Conservation (phyloP, 2,329 filamentous ascomycete species). For the Penicillium sp. region DNA sequence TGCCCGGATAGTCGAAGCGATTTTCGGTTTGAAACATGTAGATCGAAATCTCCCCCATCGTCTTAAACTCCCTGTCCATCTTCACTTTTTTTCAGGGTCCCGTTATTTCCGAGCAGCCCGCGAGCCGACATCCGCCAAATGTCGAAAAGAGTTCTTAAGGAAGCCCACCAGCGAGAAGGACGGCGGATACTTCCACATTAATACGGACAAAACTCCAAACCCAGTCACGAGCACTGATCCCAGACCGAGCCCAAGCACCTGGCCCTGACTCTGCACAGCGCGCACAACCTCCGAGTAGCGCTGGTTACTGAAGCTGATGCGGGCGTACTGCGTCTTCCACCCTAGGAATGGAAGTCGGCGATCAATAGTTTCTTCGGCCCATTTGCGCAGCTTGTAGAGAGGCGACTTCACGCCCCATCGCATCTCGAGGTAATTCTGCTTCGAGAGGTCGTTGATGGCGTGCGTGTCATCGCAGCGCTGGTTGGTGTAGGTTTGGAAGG, state of each 20-base stretch:
- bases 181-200: constrained; percentile 33
- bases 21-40: too few relatives aligned
- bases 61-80: neutral
- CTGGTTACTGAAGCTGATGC: constrained; percentile 91
- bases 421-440: constrained; percentile 94
- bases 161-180: constrained; percentile 20
- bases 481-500: constrained; percentile 71
- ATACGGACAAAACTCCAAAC: constrained; percentile 29
- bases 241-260: constrained; percentile 51
- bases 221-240: constrained; percentile 29
- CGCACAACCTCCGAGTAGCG: constrained; percentile 78
- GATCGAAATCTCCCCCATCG: neutral
- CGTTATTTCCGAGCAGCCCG: neutral
- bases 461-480: constrained; percentile 74
- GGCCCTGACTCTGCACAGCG: constrained; percentile 67
- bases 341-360: constrained; percentile 72
- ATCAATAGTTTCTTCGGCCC: constrained; percentile 77
- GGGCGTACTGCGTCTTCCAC: constrained; percentile 88
- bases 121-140: constrained; percentile 18
- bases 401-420: constrained; percentile 75
- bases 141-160: constrained; percentile 14
- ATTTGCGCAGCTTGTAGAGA: constrained; percentile 77
- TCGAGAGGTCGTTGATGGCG: constrained; percentile 86
- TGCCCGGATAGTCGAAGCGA: too few relatives aligned
- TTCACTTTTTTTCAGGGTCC: neutral